Conservation (phyloP, 2,329 filamentous ascomycete genomes). For the Colletotrichum tabaci region DNA sequence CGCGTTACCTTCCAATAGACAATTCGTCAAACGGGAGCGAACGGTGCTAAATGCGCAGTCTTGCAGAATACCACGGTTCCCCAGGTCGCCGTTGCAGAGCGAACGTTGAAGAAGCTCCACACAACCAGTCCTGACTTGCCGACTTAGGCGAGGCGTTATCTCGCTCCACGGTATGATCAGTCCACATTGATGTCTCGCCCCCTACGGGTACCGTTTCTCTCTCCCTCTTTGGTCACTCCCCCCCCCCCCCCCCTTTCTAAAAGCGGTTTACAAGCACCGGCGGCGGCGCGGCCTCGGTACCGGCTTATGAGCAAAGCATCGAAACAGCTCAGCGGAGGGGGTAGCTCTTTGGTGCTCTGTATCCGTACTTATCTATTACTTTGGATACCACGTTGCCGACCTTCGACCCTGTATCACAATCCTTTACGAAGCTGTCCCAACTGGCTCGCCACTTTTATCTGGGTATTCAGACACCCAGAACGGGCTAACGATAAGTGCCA, state of each 20-base stretch:
- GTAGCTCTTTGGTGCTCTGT: no score
- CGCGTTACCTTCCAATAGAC: not conserved
- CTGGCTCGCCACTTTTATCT: not conserved
- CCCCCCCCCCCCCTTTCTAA: not conserved
- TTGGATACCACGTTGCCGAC: not conserved
- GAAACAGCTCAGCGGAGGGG: not conserved
- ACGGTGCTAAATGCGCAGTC: not conserved
- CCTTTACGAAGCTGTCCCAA: not conserved
- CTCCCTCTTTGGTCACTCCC: slow-evolving; percentile 9
- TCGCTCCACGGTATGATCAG: slow-evolving; percentile 42
- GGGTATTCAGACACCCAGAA: not conserved
- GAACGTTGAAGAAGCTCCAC: slow-evolving; percentile 38
- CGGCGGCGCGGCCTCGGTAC: slow-evolving; percentile 5
- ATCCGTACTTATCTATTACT: not conserved
- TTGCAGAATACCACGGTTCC: not conserved
- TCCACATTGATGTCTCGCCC: slow-evolving; percentile 42
- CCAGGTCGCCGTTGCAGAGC: slow-evolving; percentile 10
- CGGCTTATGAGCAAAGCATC: slow-evolving; percentile 15
- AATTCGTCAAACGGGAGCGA: slow-evolving; percentile 4
- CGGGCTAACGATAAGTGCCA: slow-evolving; percentile 14
- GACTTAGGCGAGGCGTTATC: slow-evolving; percentile 42
- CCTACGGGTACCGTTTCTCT: slow-evolving; percentile 32
- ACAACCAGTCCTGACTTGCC: slow-evolving; percentile 38
- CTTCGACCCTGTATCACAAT: not conserved
- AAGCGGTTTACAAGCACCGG: slow-evolving; percentile 14